Evolutionary conservation across 768 basidiomycete genomes (phyloP).

Genomic region (Sarcomyxa edulis): DNA sequence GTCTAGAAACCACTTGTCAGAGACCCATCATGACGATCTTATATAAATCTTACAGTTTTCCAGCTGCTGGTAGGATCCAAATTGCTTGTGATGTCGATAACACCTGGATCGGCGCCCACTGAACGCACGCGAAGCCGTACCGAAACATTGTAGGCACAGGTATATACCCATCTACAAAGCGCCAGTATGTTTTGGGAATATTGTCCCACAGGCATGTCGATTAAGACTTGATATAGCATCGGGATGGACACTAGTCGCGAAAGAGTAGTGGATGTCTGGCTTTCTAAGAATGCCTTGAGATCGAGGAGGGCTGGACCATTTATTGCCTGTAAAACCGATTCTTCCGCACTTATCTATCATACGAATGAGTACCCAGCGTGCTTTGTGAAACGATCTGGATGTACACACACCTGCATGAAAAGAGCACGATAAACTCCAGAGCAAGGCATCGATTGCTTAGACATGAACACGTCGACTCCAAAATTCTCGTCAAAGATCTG

Average conservation of each 20-base stretch:
- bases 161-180: conserved; percentile 10
- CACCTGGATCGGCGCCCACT: not conserved
- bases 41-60: conserved; percentile 10
- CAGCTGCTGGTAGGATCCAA: conserved; percentile 1
- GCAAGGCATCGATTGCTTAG: not conserved
- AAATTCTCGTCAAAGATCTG: conserved; percentile 6
- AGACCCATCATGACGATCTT: not conserved
- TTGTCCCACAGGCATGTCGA: not conserved
- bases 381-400: not conserved
- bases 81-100: not conserved
- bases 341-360: conserved; percentile 15
- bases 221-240: conserved; percentile 9
- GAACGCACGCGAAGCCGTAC: not conserved
- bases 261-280: conserved; percentile 1
- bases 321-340: conserved; percentile 16
- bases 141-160: conserved; percentile 6
- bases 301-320: conserved; percentile 9
- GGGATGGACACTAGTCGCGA: conserved; percentile 10
- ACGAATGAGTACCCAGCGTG: not conserved
- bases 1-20: conserved; percentile 11
- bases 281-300: conserved; percentile 7
- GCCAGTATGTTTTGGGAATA: not conserved
- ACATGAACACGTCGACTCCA: conserved; percentile 1
- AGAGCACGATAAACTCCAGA: conserved; percentile 6
- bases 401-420: conserved; percentile 8